These are phyloP conservation scores for Eimeria praecox DNA, from an alignment of 169 alveolate genomes.

Conservation along the genomic window DNA sequence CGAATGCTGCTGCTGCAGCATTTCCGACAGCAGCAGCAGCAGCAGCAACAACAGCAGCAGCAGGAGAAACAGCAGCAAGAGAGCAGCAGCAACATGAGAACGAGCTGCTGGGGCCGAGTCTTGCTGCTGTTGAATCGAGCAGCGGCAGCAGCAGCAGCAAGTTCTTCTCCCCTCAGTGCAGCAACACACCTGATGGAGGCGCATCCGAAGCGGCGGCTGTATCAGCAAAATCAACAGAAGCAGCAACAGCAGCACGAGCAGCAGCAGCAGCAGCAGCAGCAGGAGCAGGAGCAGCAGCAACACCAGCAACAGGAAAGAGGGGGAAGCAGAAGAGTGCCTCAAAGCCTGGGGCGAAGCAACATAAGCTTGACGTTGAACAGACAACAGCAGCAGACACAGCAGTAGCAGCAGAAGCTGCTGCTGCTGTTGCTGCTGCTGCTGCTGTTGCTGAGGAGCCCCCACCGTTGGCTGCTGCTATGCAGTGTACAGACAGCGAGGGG, in stretches of 20 bases:
- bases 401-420: background rate
- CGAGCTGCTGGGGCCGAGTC: background rate
- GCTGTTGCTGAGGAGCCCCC: background rate
- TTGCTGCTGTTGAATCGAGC: background rate
- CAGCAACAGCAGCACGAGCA: constrained; percentile 10
- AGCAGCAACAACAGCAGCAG: background rate
- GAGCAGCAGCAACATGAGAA: constrained; percentile 19
- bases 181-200: constrained; percentile 27
- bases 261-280: constrained; percentile 17
- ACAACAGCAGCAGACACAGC: background rate
- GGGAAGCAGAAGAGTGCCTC: background rate
- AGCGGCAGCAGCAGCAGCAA: constrained; percentile 45
- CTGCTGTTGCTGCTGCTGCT: constrained; percentile 22
- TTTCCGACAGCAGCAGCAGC: background rate
- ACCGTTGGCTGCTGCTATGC: background rate
- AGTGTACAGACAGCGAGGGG: background rate
- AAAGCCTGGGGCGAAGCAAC: background rate
- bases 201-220: background rate
- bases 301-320: background rate
- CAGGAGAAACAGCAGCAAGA: background rate
- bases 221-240: background rate
- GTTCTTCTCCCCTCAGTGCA: constrained; percentile 31
- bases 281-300: background rate
- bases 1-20: background rate
- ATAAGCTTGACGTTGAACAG: background rate